Evolutionary conservation across 306 rosid species (phyloP).

Genomic region (Quercus cerris): DNA sequence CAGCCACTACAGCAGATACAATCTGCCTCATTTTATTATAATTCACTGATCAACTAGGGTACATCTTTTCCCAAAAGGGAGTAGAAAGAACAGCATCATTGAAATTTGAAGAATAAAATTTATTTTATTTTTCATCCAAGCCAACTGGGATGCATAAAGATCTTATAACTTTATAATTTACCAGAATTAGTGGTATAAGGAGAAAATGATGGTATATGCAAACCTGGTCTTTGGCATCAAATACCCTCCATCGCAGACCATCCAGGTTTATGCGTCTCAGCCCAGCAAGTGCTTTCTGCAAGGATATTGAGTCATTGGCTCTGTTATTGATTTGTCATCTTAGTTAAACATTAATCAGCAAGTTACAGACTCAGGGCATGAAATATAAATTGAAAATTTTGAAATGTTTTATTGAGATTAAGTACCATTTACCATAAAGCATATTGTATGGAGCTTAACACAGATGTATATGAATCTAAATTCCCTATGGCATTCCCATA

Average conservation of each 20-base stretch:
- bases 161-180: not conserved
- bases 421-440: not conserved
- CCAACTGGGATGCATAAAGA: not conserved
- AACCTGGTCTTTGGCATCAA: conserved; percentile 94
- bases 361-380: not conserved
- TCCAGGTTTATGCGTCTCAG: conserved; percentile 81
- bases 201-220: not conserved
- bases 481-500: not conserved
- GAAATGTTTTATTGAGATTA: not conserved
- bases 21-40: not conserved
- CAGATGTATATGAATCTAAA: not conserved
- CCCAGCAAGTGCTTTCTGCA: conserved; percentile 90
- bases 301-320: not conserved
- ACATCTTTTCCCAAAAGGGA: not conserved
- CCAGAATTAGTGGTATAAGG: not conserved
- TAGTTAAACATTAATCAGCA: not conserved
- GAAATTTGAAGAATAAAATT: not conserved
- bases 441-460: not conserved
- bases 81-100: not conserved
- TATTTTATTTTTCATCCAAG: not conserved
- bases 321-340: not conserved
- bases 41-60: not conserved
- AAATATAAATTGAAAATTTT: not conserved
- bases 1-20: not conserved
- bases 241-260: conserved; percentile 87